phyloP scores from a whole-genome alignment of 176 grass and related monocot genomes.

The Triticum urartu region DNA sequence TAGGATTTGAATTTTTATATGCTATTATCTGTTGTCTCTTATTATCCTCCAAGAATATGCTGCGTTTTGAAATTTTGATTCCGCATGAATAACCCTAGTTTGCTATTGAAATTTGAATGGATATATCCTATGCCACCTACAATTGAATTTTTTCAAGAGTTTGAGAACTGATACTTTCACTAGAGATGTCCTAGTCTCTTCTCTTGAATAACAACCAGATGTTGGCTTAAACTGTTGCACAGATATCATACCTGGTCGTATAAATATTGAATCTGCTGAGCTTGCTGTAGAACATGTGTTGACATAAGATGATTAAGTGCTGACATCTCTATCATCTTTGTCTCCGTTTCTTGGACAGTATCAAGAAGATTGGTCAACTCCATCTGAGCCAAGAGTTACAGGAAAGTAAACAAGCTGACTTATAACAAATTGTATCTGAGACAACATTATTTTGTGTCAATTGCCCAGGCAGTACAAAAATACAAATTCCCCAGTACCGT shows the following conservation, averaged over 20 bases:
- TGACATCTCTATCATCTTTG: slow-evolving; percentile 99
- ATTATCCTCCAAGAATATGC: background rate
- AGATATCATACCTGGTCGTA: slow-evolving; percentile 71
- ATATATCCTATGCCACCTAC: background rate
- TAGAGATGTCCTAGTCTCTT: background rate
- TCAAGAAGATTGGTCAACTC: slow-evolving; percentile 85
- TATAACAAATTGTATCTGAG: background rate
- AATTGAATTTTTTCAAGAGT: background rate
- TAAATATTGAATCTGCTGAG: slow-evolving; percentile 87
- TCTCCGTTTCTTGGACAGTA: slow-evolving; percentile 88
- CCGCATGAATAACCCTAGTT: background rate
- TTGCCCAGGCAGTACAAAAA: background rate
- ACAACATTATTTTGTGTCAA: background rate
- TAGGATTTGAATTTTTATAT: background rate
- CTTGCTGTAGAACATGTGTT: slow-evolving; percentile 88
- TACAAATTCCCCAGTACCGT: background rate
- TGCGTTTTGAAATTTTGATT: background rate
- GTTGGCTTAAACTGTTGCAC: background rate
- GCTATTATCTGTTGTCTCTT: background rate
- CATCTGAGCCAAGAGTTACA: slow-evolving; percentile 44
- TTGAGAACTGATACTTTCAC: background rate
- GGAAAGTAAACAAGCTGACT: slow-evolving; percentile 7
- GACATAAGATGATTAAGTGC: slow-evolving; percentile 94
- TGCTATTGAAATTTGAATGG: background rate
- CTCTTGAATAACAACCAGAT: background rate